Base-by-base conservation (phyloP, 495 filamentous ascomycete species). In the Clavariopsis aquatica region DNA sequence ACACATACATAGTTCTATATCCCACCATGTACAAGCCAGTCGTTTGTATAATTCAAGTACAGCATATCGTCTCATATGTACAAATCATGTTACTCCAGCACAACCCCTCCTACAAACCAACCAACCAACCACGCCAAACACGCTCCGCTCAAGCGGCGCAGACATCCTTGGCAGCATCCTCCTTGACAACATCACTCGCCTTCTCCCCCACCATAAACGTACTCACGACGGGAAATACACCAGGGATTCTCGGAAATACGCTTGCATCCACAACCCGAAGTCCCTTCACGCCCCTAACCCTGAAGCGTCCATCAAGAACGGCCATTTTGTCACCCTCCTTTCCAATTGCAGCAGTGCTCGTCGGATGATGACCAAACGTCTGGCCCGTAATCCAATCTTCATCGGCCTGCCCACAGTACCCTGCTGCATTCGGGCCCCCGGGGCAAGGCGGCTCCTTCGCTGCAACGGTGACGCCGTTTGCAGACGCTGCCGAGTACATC, bases 251-350 rank as follows among this genome's bases (percentile, higher is more conserved):
- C 19, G 66, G 66, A 36, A 55, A 69, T 7, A 59, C 52, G 45
- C 55, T 60, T 23, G 62, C 62, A 62, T 69, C 66, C 54, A 69
- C 66, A 9, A 69, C 66, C 52, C 66, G 60, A 26, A 69, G 45
- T 8, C 66, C 66, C 56, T 43, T 64, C 8, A 69, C 60, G 9
- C 66, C 66, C 28, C 62, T 49, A 6, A 69, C 66, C n/a, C 56
- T 60, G 23, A 60, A 69, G 27, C 62, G 29, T 0, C 19, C 26
- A 65, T 69, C 63, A 46, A 69, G 28, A 23, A 69, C 66, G 0
- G 82, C 82, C 66, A 80, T 69, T 53, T 36, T 28, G 55, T 85
- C 82, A 1, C 74, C 71, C 4, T 80, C 80, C 17, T 56, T 57
- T 0, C 66, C 66, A 52, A 69, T 69, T 26, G 66, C 66, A 4